These are phyloP conservation scores for Bidens hawaiensis DNA, from an alignment of 140 eudicot genomes.

Conservation along the genomic window DNA sequence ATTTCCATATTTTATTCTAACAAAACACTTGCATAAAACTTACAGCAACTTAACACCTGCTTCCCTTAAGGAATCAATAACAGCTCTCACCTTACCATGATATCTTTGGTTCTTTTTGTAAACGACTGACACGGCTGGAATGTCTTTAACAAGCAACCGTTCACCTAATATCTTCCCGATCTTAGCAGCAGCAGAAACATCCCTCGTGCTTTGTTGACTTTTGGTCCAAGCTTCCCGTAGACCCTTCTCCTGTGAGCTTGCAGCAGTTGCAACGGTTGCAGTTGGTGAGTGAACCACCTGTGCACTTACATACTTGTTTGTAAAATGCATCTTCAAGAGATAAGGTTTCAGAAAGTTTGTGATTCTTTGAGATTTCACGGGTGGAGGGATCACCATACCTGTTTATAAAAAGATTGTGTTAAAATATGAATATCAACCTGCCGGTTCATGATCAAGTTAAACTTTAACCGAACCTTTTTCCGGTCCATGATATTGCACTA, in stretches of 20 bases:
- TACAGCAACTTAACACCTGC: slow-evolving; percentile 68
- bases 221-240: slow-evolving; percentile 47
- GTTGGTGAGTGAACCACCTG: slow-evolving; percentile 87
- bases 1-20: neutral
- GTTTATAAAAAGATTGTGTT: too few relatives aligned
- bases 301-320: slow-evolving; percentile 77
- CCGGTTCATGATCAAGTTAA: too few relatives aligned
- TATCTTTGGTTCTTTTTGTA: slow-evolving; percentile 71
- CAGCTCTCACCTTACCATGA: slow-evolving; percentile 93
- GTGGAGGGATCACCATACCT: slow-evolving; percentile 84
- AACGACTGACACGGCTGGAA: slow-evolving; percentile 71
- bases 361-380: slow-evolving; percentile 60
- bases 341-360: slow-evolving; percentile 73
- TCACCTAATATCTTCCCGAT: slow-evolving; percentile 83
- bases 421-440: too few relatives aligned
- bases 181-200: slow-evolving; percentile 86
- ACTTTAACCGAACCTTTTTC: too few relatives aligned
- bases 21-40: slow-evolving; percentile 5
- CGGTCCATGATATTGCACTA: too few relatives aligned
- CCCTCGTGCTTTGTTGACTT: slow-evolving; percentile 52
- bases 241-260: slow-evolving; percentile 83
- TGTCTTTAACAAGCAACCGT: slow-evolving; percentile 32
- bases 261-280: slow-evolving; percentile 83
- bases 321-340: slow-evolving; percentile 76
- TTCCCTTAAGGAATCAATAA: slow-evolving; percentile 61